Percentiles rank a stretch among this genome's conserved stretches.
Evolutionary conservation across 345 rosid genomes (phyloP).

Genomic region (Gossypium anomalum): DNA sequence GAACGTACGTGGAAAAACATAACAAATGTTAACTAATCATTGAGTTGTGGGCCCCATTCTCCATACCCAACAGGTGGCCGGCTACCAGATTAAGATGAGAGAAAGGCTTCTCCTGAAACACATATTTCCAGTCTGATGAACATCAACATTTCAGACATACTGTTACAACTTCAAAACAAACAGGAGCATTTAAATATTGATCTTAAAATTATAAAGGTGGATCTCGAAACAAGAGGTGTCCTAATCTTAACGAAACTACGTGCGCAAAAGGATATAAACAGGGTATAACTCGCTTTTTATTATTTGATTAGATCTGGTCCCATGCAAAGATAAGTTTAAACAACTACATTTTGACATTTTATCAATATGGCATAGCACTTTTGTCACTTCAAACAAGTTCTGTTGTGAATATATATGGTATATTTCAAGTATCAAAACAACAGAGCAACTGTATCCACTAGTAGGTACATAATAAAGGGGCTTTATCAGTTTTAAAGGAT

Average conservation of each 20-base stretch:
- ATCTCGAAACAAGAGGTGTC: not conserved
- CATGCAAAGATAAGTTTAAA: constrained; percentile 11
- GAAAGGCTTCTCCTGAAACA: not conserved
- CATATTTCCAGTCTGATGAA: not conserved
- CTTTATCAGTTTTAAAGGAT: not conserved
- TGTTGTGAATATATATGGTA: not conserved
- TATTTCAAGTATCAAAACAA: not conserved
- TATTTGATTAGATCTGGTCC: not conserved
- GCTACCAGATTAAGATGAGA: constrained; percentile 16
- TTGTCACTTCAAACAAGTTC: not conserved
- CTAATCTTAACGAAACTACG: not conserved
- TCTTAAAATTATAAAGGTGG: not conserved
- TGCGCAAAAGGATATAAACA: not conserved
- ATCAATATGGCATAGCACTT: not conserved
- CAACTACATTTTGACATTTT: not conserved
- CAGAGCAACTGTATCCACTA: not conserved
- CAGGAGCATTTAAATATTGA: not conserved
- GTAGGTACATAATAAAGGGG: not conserved
- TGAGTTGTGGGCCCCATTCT: constrained; percentile 2
- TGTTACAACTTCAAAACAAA: not conserved
- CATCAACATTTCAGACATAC: not conserved
- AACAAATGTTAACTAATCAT: constrained; percentile 26
- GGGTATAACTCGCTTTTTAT: not conserved
- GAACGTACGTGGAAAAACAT: not conserved
- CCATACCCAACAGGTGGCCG: not conserved